A percentile compares a stretch with the other conserved stretches of the same genome.
Evolutionary conservation across 371 early-diverging fungal genomes (phyloP).

Genomic region (Mortierella sp.): DNA sequence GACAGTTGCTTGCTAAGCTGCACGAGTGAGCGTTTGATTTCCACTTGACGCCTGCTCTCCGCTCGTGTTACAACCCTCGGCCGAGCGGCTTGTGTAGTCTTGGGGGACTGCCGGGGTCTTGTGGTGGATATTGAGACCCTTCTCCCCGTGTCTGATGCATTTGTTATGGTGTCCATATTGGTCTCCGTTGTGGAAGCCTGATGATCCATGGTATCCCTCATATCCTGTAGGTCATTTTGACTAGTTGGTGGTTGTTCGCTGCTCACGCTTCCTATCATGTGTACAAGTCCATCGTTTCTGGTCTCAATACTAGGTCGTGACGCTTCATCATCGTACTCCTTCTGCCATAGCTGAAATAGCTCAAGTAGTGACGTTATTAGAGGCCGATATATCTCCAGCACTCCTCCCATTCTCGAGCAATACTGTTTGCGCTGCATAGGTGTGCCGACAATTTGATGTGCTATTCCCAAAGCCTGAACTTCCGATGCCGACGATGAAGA

Average conservation of each 20-base stretch:
- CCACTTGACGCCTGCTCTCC: conserved; percentile 30
- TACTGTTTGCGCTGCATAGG: conserved; percentile 12
- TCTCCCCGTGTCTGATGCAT: no score
- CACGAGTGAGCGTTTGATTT: conserved; percentile 32
- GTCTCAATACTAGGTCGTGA: background rate
- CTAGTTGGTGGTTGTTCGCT: no score
- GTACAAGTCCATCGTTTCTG: background rate
- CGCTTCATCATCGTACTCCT: background rate
- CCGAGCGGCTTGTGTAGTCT: conserved; percentile 9
- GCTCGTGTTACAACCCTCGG: conserved; percentile 30
- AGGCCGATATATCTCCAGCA: conserved; percentile 35
- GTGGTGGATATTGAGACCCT: background rate
- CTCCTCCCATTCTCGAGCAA: conserved; percentile 3
- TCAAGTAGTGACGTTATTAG: conserved; percentile 24
- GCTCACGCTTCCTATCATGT: no score
- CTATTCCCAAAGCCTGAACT: background rate
- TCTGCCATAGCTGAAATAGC: conserved; percentile 17
- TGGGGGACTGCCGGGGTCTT: background rate
- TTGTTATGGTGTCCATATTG: no score
- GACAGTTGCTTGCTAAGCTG: conserved; percentile 59
- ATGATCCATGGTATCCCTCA: no score
- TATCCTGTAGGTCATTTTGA: no score
- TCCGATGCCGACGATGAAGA: background rate
- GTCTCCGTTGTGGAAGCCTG: no score
- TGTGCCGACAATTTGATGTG: background rate